Conservation (phyloP, 148 eudicot genomes). For the Agrostemma githago region DNA sequence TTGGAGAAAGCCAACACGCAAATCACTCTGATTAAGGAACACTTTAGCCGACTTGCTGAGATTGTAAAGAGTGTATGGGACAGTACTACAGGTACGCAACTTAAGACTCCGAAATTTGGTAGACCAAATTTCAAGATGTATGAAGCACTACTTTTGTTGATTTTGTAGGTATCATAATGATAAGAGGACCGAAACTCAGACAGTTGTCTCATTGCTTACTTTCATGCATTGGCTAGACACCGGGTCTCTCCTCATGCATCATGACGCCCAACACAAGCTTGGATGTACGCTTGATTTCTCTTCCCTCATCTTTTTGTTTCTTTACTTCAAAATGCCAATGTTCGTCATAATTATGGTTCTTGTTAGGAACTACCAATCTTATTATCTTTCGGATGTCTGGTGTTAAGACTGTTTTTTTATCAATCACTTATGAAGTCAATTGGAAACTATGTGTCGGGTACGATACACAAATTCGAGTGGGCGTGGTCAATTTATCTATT, state of each 20-base stretch:
- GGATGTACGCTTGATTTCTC: conserved; percentile 57
- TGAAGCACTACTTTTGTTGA: not conserved
- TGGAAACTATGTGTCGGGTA: no score
- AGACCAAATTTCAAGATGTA: no score
- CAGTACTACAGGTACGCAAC: conserved; percentile 77
- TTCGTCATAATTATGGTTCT: no score
- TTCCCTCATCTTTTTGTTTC: no score
- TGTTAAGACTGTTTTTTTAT: no score
- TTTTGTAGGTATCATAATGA: conserved; percentile 76
- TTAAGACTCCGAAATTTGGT: not conserved
- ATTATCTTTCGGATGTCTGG: no score
- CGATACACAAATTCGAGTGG: no score
- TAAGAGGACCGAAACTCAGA: conserved; percentile 85
- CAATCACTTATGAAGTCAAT: no score
- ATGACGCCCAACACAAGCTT: conserved; percentile 77
- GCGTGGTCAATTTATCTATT: no score
- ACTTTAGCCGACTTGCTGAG: conserved; percentile 59
- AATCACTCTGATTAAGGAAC: conserved; percentile 56
- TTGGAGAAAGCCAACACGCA: conserved; percentile 75
- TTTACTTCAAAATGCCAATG: no score
- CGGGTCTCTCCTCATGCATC: conserved; percentile 75
- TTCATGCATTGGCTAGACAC: conserved; percentile 95
- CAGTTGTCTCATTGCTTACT: conserved; percentile 70
- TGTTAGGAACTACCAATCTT: no score
- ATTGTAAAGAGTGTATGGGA: conserved; percentile 72